Evolutionary conservation across 495 filamentous ascomycete species (phyloP), one percentile per base, ranked within the genome.

Genomic region (Trypethelium eluteriae): DNA sequence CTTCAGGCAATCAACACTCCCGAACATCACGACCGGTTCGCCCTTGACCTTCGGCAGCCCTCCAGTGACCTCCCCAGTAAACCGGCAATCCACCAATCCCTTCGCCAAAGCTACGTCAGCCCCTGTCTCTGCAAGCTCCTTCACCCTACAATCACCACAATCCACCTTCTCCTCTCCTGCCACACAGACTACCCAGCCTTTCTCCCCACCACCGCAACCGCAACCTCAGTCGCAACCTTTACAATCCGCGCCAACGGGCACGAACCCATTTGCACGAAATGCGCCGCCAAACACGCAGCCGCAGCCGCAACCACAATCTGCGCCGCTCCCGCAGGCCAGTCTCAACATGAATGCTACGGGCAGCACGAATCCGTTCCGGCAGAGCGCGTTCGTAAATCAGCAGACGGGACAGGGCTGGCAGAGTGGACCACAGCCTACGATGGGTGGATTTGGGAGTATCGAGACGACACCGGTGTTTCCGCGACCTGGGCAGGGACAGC

Each of bases 281-380:
- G 11, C 53, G n/a, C 16, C 65, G 41, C 63, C 62, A 0, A 34
- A 36, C 14, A 36, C 62, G 7, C 53, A 44, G 38, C 46, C 62
- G 7, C 53, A 44, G 38, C 46, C 68, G 62, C 59, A 62, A 39
- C 67, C 53, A 46, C 67, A 72, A 72, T 39, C 74, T 73, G 35
- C 76, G 74, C 32, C 80, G 80, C 84, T 2, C 79, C 77, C 62
- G 68, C 70, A 35, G 74, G 74, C 70, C 1, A 74, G 74, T 2
- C 77, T 88, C 16, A 78, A 81, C 64, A 79, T 82, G 18, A 86
- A 88, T 67, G 84, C 86, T 3, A 96, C 94, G 2, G 93, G 92
- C 7, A 92, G 86, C 71, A 98, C 93, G 16, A 98, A 98, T 74
- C 93, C 93, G 1, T 97, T 98, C 84, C 84, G 93, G 9, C 91